Base-by-base conservation (phyloP, 2,329 filamentous ascomycete species). In the Neofusicoccum umdonicola region DNA sequence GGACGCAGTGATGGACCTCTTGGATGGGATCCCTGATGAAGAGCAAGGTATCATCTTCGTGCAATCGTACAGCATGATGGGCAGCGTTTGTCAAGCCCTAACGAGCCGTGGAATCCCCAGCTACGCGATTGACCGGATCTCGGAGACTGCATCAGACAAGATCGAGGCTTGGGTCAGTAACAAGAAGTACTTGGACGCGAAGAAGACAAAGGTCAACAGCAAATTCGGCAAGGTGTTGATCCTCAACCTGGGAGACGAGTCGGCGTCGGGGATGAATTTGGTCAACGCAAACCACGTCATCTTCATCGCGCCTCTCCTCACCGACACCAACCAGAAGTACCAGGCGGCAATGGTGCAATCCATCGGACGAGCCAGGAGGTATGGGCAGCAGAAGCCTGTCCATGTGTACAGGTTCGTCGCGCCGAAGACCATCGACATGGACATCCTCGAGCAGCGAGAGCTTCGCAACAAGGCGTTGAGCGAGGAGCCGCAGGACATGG, bases 361-460 rank as follows among this genome's bases (percentile, higher is more conserved):
- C 0, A 85, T 89, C 19, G 88, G 88, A 1, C 82, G 88, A 42
- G 81, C 82, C 8, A 80, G 82, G 5, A 80, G 88, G 1, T 86
- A 83, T 64, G 84, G 86, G 0, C 88, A 90, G 70, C 74, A 75
- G 42, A 85, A 83, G 68, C 71, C 73, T 1, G 87, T 90, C 1
- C 79, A 85, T 62, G 81, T 88, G 15, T 88, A 88, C 70, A 82
- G 94, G 1, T 88, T 98, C 19, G 88, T 96, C 8, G 95, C 92
- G 11, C 90, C 97, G 72, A 90, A 96, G 73, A 82, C 80, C 1
- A 79, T 83, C 44, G 80, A 83, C 42, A 77, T 82, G 1, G 80
- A 82, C 65, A 78, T 82, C 15, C 66, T 83, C 0, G 78, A 82
- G 67, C 78, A 80, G 47, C 74, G 78, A 1, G 78, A 82, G 64